phyloP scores from a whole-genome alignment of 148 eudicot genomes.

The Selenicereus undatus region DNA sequence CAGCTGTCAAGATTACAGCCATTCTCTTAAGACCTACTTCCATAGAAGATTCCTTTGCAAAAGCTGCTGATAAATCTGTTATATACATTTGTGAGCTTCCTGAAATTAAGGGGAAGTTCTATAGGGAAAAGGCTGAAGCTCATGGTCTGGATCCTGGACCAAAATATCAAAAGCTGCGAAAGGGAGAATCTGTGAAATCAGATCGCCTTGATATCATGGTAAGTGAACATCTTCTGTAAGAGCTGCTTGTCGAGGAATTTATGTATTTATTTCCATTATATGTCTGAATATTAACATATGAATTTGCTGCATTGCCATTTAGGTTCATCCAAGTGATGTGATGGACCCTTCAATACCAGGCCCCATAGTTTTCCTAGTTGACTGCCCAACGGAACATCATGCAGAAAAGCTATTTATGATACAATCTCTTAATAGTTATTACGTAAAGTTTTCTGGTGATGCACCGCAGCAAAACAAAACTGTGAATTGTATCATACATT shows the following conservation, averaged over 20 bases:
- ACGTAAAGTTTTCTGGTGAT: constrained; percentile 30
- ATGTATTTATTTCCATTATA: background rate
- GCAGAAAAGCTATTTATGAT: constrained; percentile 41
- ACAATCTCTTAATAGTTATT: constrained; percentile 44
- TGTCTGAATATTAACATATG: background rate
- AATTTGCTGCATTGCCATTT: constrained; percentile 9
- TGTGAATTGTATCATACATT: constrained; percentile 63
- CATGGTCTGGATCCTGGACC: constrained; percentile 57
- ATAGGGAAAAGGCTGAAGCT: constrained; percentile 62
- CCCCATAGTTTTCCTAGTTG: constrained; percentile 62
- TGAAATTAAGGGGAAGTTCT: constrained; percentile 67
- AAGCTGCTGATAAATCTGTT: constrained; percentile 61
- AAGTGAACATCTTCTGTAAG: constrained; percentile 9
- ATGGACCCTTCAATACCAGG: constrained; percentile 69
- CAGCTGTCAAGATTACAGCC: constrained; percentile 65
- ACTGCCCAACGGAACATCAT: constrained; percentile 66
- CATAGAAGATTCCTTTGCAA: constrained; percentile 17
- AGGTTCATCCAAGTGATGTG: constrained; percentile 75
- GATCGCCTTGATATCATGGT: constrained; percentile 59
- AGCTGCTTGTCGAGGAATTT: background rate
- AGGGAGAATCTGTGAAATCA: constrained; percentile 56
- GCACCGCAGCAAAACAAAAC: constrained; percentile 33
- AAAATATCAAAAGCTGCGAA: constrained; percentile 55
- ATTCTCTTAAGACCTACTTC: constrained; percentile 46
- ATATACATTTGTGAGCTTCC: constrained; percentile 66